These are phyloP conservation scores for Miscanthus lutarioriparius DNA, from an alignment of 176 grass and related monocot genomes.

Conservation along the genomic window DNA sequence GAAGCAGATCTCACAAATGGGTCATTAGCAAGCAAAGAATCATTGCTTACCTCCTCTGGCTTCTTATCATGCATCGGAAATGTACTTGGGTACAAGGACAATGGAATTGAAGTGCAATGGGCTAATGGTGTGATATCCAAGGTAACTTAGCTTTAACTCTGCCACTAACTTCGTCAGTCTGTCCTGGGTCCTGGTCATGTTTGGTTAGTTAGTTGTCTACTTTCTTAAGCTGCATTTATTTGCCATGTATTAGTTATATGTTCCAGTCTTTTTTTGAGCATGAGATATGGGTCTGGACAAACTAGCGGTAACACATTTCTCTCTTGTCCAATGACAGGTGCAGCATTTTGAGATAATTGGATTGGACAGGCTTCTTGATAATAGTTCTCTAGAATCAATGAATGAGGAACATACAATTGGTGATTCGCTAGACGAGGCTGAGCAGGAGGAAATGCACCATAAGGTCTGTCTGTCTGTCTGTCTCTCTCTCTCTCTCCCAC, in stretches of 20 bases:
- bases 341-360: constrained; percentile 84
- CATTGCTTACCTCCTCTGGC: constrained; percentile 36
- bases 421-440: constrained; percentile 29
- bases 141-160: constrained; percentile 53
- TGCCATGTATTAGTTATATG: background rate
- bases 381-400: constrained; percentile 41
- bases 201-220: background rate
- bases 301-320: constrained; percentile 32
- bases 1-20: constrained; percentile 53
- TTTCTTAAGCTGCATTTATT: constrained; percentile 11
- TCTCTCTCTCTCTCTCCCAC: background rate
- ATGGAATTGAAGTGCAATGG: constrained; percentile 83
- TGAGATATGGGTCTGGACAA: background rate
- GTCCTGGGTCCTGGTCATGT: background rate
- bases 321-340: constrained; percentile 53
- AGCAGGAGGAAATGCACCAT: constrained; percentile 49
- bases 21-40: constrained; percentile 28
- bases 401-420: constrained; percentile 41
- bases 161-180: background rate
- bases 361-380: constrained; percentile 67
- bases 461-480: constrained; percentile 39
- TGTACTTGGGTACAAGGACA: constrained; percentile 76
- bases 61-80: constrained; percentile 89
- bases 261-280: background rate
- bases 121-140: constrained; percentile 83